Evolutionary conservation across 1,139 yeast species (phyloP).

Genomic region (Taphrina betulina): DNA sequence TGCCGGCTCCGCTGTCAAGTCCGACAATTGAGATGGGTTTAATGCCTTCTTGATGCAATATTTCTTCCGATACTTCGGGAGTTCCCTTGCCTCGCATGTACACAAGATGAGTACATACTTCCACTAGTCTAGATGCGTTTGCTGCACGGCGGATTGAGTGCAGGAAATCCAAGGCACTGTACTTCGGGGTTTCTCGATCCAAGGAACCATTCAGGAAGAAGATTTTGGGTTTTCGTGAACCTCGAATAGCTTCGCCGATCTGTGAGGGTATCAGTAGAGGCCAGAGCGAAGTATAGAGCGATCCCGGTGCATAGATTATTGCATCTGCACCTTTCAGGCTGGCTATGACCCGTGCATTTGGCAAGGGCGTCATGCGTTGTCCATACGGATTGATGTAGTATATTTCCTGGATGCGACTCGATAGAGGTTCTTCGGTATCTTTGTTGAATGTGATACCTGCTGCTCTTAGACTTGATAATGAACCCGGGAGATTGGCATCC

Average conservation of each 20-base stretch:
- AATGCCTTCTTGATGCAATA: background rate
- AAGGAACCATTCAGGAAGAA: conserved; percentile 14
- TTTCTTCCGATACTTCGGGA: background rate
- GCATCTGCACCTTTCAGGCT: conserved; percentile 56
- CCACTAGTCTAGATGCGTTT: background rate
- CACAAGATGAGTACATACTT: conserved; percentile 11
- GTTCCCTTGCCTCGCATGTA: background rate
- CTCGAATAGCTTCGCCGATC: conserved; percentile 1
- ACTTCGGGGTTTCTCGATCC: conserved; percentile 18
- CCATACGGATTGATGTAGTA: conserved; percentile 87
- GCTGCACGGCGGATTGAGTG: conserved; percentile 8
- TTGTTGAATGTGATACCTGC: conserved; percentile 72
- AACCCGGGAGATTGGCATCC: conserved; percentile 70
- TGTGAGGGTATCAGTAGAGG: conserved; percentile 1
- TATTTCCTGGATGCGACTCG: conserved; percentile 72
- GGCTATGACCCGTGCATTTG: conserved; percentile 62
- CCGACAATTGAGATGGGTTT: background rate
- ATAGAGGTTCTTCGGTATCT: conserved; percentile 58
- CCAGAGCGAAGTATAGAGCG: conserved; percentile 46
- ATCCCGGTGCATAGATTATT: conserved; percentile 78
- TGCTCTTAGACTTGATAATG: conserved; percentile 72
- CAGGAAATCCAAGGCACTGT: background rate
- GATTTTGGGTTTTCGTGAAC: background rate
- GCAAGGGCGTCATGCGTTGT: conserved; percentile 77
- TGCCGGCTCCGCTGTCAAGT: background rate